These are phyloP conservation scores for Xylaria castorea DNA, from an alignment of 495 filamentous ascomycete genomes.

Conservation along the genomic window DNA sequence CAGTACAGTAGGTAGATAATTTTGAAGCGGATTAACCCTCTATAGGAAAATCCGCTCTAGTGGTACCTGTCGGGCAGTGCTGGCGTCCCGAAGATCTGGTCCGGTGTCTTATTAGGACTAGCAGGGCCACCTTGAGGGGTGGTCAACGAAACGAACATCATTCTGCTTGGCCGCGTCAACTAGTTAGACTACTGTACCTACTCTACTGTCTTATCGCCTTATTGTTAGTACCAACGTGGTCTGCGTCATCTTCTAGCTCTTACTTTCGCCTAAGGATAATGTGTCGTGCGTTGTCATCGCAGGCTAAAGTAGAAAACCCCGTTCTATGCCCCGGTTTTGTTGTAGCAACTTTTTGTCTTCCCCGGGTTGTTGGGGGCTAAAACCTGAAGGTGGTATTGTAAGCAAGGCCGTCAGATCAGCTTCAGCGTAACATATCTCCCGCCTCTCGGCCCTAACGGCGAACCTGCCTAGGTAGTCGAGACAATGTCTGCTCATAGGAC, in stretches of 20 bases:
- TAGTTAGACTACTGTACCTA: too few species aligned
- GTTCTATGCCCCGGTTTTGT: background rate
- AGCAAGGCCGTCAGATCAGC: background rate
- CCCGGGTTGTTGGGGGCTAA: constrained; percentile 8
- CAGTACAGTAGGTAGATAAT: background rate
- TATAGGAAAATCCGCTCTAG: background rate
- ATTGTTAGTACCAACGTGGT: constrained; percentile 8
- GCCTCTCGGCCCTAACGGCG: background rate
- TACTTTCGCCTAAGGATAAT: background rate
- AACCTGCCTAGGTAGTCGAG: background rate
- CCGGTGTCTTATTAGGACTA: constrained; percentile 40
- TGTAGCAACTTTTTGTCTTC: background rate
- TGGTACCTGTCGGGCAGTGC: background rate
- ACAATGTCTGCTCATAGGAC: background rate
- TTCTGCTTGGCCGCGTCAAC: constrained; percentile 6
- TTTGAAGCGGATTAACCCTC: background rate
- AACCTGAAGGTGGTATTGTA: background rate
- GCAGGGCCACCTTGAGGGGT: constrained; percentile 28
- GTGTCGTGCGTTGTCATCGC: constrained; percentile 17
- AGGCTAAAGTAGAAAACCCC: constrained; percentile 5
- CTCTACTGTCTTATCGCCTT: constrained; percentile 3
- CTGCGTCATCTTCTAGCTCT: background rate
- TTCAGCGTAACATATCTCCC: background rate
- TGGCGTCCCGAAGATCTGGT: constrained; percentile 42
- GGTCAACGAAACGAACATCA: background rate